Evolutionary conservation across 768 basidiomycete genomes (phyloP), one percentile per base, ranked within the genome.

Genomic region (Trametes villosa): DNA sequence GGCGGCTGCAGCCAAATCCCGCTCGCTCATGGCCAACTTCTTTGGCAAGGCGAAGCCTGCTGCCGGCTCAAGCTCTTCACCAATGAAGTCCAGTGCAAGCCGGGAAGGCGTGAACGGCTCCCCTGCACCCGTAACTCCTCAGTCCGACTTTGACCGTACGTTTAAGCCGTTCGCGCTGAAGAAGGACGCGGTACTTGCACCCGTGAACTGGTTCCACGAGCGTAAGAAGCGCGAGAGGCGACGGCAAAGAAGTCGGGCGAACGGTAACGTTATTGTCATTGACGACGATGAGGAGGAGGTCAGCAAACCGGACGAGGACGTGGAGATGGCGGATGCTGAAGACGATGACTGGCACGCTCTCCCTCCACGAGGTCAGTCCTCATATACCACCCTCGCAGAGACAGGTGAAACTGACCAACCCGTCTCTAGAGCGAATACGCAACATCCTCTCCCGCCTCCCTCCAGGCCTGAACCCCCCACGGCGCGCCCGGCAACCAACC

Each of bases 121-220:
- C 4, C 62, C 62, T 2, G 53, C 9, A 13, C 59, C 84, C 46
- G 79, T 78, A 7, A 70, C 68, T 30, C 64, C 72, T 2, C 77
- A 79, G 29, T 83, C 83, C 17, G 89, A 94, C 46, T 96, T 92
- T 66, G 82, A 88, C 54, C 83, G 77, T 66, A 78, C 80, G 1
- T 97, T 97, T 78, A 87, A 84, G 66, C 87, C 92, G 1, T 96
- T 94, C 71, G 78, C 84, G 5, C 65, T 91, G 60, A 92, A 90
- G 77, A 93, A 89, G 68, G 91, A 85, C 61, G 82, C 84, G 6
- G 77, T 79, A 27, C 67, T 95, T 18, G 92, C 93, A 3, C 89
- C 90, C 0, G 68, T 79, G 38, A 95, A 94, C 66, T 85, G 84
- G 79, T 93, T 91, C 74, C 67, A 74, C 57, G 73, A 72, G 24